Evolutionary conservation across 352 stramenopile species (phyloP).

Genomic region (Thalassiosira exigua): DNA sequence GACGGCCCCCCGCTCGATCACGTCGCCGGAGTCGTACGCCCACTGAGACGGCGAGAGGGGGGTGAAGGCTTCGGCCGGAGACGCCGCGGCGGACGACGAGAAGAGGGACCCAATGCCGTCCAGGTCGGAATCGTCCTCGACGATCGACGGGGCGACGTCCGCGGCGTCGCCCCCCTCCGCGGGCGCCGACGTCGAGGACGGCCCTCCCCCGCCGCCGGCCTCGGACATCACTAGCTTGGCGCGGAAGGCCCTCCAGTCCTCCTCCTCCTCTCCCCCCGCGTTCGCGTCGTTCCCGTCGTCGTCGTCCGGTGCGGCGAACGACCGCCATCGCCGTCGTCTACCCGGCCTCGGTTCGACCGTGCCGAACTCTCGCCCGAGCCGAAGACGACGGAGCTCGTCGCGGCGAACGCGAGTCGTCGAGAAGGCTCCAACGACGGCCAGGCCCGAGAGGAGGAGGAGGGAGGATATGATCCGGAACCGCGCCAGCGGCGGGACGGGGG

Average conservation of each 20-base stretch:
- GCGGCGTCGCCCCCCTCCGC: slow-evolving; percentile 57
- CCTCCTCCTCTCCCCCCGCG: slow-evolving; percentile 3
- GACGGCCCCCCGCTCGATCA: slow-evolving; percentile 65
- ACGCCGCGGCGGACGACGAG: slow-evolving; percentile 9
- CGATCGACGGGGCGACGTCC: slow-evolving; percentile 51
- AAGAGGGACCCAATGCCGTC: slow-evolving; percentile 77
- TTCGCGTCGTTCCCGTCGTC: slow-evolving; percentile 23
- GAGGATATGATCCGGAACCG: not conserved
- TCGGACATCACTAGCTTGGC: slow-evolving; percentile 31
- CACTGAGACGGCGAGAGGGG: slow-evolving; percentile 64
- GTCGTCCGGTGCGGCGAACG: not conserved
- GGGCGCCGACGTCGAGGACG: slow-evolving; percentile 59
- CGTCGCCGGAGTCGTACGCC: slow-evolving; percentile 59
- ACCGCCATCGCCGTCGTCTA: no score
- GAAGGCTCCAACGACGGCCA: not conserved
- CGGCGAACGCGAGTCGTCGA: not conserved
- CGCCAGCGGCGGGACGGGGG: not conserved
- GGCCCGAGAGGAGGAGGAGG: not conserved
- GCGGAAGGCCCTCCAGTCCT: slow-evolving; percentile 65
- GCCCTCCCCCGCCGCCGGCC: slow-evolving; percentile 11
- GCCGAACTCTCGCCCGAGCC: no score
- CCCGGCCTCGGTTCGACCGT: no score
- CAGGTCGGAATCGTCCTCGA: slow-evolving; percentile 58
- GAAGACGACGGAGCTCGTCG: not conserved
- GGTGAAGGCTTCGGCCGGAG: slow-evolving; percentile 30